Base-by-base conservation (phyloP, 257 asterid species). In the Coffea canephora region DNA sequence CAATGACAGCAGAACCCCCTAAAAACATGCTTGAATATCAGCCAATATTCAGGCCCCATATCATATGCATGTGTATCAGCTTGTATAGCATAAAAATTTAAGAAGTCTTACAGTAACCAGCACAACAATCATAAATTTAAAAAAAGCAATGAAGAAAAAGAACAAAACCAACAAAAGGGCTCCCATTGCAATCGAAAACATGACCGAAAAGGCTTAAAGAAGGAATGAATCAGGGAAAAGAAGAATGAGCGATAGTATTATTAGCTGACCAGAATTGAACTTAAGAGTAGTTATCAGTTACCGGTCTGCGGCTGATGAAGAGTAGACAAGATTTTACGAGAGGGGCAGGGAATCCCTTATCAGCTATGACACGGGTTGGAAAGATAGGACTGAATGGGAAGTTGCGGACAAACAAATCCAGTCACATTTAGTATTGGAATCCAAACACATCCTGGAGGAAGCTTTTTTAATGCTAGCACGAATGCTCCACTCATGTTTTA, bases 361-460 rank as follows among this genome's bases (percentile, higher is more conserved):
- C 34, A 34, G 48, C 16, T 19, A 71, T 34, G 78, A 77, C 79
- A 72, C 74, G 85, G 82, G 79, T 77, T 64, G 76, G 79, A 36
- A 43, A 72, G 75, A 59, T 4, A 4, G 43, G 43, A 39, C 59
- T 8, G 78, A 27, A 13, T 18, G 12, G 76, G n/a, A 80, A 75
- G 74, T 39, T 39, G 43, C 43, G 4, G 43, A 36, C 81, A 34
- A 74, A 79, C 4, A 25, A 41, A 62, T 15, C 41, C 55, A 46
- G 34, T 54, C 68, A 27, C 14, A 39, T 39, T 39, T 8, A 15
- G 4, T 1, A 15, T 27, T 4, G 43, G 43, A 39, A 34, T 57
- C 77, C 48, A 74, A 74, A 21, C 77, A 48, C 45, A 50, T 15
- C 18, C 64, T 67, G 31, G 31, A 31, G 31, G 31, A 31, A 31